Base-by-base conservation (phyloP, 2,329 filamentous ascomycete genomes). In the Albifimbria verrucaria region DNA sequence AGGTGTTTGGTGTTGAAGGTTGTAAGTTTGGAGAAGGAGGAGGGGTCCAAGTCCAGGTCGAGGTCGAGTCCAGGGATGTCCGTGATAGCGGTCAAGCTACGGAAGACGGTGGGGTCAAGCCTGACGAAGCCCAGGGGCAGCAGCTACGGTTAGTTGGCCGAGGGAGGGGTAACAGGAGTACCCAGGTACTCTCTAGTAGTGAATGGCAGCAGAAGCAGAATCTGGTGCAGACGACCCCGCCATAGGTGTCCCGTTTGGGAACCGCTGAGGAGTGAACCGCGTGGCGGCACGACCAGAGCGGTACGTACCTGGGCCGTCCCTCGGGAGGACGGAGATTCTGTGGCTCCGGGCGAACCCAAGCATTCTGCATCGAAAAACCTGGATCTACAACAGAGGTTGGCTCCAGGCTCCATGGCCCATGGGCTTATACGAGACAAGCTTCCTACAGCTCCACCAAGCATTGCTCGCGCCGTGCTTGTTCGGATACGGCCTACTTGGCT, bases 1-100 rank as follows among this genome's bases (percentile, higher is more conserved):
- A 24, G 46, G 50, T 47, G 50, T 54, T 52, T 53, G 32, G 5
- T 39, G 55, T 52, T 23, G 49, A 22, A 10, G 26, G 18, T 5
- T 39, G 15, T 15, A 4, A 12, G 15, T 39, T 39, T 6, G 12
- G 32, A 12, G 15, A 17, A n/a, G 32, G 32, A 39, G 32, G 32
- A 39, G 32, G 26, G 32, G 32, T 39, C 32, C 12, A 6, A 39
- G 32, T n/a, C 32, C 32, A 39, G 32, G 32, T 12, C 12, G 18
- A 39, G 32, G 15, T n/a, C 32, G 32, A 39, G 12, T 17, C 9
- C 7, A 32, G 26, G 26, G 7, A 32, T 15, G 32, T 17, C 32
- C 32, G 11, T 39, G 32, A 39, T 39, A n/a, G 32, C 32, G 32
- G 32, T 39, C 32, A 39, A 39, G 32, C 32, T n/a, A 39, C 32